Evolutionary conservation across 768 basidiomycete genomes (phyloP), one percentile per base, ranked within the genome.

Genomic region (Boletus insuetus): DNA sequence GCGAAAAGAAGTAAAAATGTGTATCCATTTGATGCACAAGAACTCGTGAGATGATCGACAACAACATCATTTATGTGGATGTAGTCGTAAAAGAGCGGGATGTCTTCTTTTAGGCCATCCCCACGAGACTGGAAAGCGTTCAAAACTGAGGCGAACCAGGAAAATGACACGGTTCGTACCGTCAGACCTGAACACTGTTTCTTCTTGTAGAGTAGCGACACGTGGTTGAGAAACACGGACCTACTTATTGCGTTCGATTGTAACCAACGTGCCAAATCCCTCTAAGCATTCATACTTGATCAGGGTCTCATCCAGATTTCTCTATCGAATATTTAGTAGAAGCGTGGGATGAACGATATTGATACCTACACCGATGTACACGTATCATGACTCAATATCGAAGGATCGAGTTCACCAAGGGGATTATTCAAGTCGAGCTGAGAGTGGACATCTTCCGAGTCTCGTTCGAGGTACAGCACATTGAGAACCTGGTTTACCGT

Each of bases 1-100:
- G 43, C 16, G 19, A 48, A 7, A 13, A 35, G 4, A 13, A 37
- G 12, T 17, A 20, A 39, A 24, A 39, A 9, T 0, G 5, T 62
- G 71, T 89, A 52, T 65, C 95, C 96, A 90, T 76, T 86, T 85
- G 49, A 98, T 96, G 1, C 97, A 97, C 11, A 95, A 98, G 66
- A 86, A 98, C 70, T 98, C 95, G 97, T 99, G 62, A 99, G 72
- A 68, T 98, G 98, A 73, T 99, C 94, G 26, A 97, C 93, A 46
- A 99, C 92, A 7, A 83, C 80, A 66, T 98, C n/a, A 61, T 91
- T 96, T 3, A 94, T 97, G 63, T 97, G 92, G 37, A 98, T 98
- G 64, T 99, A 91, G 64, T 99, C 97, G 62, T 98, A 96, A 61
- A 99, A 97, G 73, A 98, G 97, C 3, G 97, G 96, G 13, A 88